Percentiles rank a stretch among this genome's conserved stretches.
phyloP scores from a whole-genome alignment of 768 basidiomycete genomes.

The Coprinellus micaceus region DNA sequence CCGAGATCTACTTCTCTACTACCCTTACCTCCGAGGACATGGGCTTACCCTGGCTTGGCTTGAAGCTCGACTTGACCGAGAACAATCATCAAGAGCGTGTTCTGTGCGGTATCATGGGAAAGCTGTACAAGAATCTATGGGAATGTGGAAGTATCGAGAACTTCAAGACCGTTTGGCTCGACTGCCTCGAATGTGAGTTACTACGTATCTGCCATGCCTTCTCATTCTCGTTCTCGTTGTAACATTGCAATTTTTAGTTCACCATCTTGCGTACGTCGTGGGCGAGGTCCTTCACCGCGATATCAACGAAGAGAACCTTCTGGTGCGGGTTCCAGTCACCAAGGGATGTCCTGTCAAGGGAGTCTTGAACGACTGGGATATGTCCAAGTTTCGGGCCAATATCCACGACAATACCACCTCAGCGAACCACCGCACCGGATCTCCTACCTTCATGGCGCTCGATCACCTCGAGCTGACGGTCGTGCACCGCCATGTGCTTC shows the following conservation, averaged over 20 bases:
- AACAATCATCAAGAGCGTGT: constrained; percentile 8
- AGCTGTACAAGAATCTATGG: constrained; percentile 20
- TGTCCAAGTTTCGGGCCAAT: constrained; percentile 9
- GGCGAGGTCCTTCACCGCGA: constrained; percentile 27
- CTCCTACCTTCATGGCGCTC: constrained; percentile 26
- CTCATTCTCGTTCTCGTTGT: background rate
- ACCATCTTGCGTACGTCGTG: constrained; percentile 16
- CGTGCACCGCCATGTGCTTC: constrained; percentile 12
- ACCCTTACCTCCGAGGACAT: background rate
- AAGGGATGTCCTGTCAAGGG: constrained; percentile 12
- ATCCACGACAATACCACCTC: background rate
- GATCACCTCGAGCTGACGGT: constrained; percentile 17
- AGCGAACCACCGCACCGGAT: constrained; percentile 20
- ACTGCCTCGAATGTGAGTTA: constrained; percentile 29
- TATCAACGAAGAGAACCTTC: constrained; percentile 28
- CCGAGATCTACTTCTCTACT: background rate
- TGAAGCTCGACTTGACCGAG: background rate
- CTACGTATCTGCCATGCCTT: background rate
- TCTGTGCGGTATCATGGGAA: constrained; percentile 17
- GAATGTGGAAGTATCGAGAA: constrained; percentile 17
- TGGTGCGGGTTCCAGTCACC: constrained; percentile 15
- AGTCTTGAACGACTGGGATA: constrained; percentile 27
- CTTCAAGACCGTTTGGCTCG: constrained; percentile 25
- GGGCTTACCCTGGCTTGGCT: background rate
- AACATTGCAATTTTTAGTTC: constrained; percentile 13